A percentile compares a stretch with the other conserved stretches of the same genome.
Conservation (phyloP, 148 eudicot species). For the Camellia lanceoleosa region DNA sequence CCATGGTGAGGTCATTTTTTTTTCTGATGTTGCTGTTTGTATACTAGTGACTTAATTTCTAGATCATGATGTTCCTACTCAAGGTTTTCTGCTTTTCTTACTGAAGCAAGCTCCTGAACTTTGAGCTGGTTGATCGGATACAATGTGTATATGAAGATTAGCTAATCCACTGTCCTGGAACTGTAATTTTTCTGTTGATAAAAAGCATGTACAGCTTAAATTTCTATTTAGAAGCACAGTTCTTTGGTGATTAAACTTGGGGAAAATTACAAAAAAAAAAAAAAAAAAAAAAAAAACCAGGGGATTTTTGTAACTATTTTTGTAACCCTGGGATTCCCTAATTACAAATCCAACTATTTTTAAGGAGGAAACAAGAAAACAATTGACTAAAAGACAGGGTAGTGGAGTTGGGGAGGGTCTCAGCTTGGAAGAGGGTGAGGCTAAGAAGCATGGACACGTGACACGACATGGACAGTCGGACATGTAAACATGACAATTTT, state of each 20-base stretch:
- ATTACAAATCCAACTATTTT: not conserved
- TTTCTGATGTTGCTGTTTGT: not conserved
- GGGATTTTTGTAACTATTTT: too few species aligned
- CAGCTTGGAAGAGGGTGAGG: not conserved
- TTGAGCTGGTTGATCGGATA: not conserved
- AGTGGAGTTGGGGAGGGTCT: not conserved
- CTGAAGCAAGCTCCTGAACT: not conserved
- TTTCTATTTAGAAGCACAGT: not conserved
- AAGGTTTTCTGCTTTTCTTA: slow-evolving; percentile 10
- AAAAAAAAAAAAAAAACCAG: too few species aligned
- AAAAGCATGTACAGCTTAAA: slow-evolving; percentile 5
- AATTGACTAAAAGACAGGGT: not conserved
- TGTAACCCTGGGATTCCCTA: not conserved
- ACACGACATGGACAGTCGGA: too few species aligned
- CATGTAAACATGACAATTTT: too few species aligned
- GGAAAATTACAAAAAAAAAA: too few species aligned
- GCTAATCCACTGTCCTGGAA: not conserved
- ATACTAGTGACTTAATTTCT: not conserved
- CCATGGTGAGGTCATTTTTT: slow-evolving; percentile 53
- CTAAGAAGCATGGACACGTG: not conserved
- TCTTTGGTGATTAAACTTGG: not conserved
- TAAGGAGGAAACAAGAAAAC: not conserved
- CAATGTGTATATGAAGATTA: not conserved
- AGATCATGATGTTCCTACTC: not conserved
- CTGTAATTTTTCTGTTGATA: not conserved